Base-by-base conservation (phyloP, 2,329 filamentous ascomycete genomes). In the Epicoccum nigrum region DNA sequence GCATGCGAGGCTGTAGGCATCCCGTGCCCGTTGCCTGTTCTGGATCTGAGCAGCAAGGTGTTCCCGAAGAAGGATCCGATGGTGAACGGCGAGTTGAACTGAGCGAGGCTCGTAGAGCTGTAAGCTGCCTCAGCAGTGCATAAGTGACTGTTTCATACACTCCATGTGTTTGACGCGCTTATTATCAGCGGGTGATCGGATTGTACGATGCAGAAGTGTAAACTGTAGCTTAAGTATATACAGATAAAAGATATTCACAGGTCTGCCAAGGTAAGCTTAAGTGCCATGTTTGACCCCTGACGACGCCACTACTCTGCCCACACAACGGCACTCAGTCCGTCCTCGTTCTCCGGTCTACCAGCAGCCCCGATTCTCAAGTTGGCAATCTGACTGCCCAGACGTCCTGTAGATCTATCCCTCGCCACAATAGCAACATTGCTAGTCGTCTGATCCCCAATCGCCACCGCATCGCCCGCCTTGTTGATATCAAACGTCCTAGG, bases 401-500 rank as follows among this genome's bases (percentile, higher is more conserved):
- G 67, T 8, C 68, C 68, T 27, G 68, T 69, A 13, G 40, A 47
- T 2, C 54, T 21, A 40, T 71, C 64, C 37, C 69, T 62, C 20
- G 59, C 47, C 9, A 72, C 66, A 30, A 71, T 67, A 1, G 67
- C 68, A 3, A 71, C 66, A 32, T 70, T 70, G 4, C 64, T 58
- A 13, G 62, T 69, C 4, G 66, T 69, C 38, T 71, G 68, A 19
- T 66, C 66, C 11, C 67, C 68, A 44, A 71, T 65, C 3, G 68
- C 68, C 7, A 67, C 59, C 32, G 56, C 67, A 13, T 65, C 60
- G 12, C 69, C 68, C 7, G 60, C 67, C 38, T 69, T 65, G 50
- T 67, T 71, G 52, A 72, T 69, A 12, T 67, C 63, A 28, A 72
- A 72, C 1, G 70, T 72, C 7, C 70, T 63, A 12, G 71, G 71